Evolutionary conservation across 2,329 filamentous ascomycete genomes (phyloP).

Genomic region (Aspergillus fructus): DNA sequence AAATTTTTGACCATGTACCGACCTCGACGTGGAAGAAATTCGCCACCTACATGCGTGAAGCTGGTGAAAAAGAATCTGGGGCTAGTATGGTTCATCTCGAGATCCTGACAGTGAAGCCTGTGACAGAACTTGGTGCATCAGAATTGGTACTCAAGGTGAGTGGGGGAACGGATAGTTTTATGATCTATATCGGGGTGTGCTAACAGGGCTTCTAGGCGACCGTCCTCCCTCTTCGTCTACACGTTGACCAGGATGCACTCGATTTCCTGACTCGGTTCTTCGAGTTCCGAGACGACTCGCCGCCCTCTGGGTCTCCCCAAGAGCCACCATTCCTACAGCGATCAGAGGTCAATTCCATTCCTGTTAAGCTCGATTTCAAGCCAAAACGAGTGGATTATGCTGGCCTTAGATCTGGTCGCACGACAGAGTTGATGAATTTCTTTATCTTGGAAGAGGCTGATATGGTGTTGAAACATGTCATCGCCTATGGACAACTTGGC

Average conservation of each 20-base stretch:
- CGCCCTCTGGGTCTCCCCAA: slow-evolving; percentile 54
- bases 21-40: slow-evolving; percentile 99
- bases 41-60: slow-evolving; percentile 86
- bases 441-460: slow-evolving; percentile 85
- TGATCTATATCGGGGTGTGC: neutral
- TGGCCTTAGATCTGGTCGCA: slow-evolving; percentile 86
- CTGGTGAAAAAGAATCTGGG: slow-evolving; percentile 79
- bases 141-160: slow-evolving; percentile 77
- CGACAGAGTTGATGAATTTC: slow-evolving; percentile 99
- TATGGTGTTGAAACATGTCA: slow-evolving; percentile 81
- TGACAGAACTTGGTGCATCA: slow-evolving; percentile 78
- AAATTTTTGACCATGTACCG: slow-evolving; percentile 90
- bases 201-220: slow-evolving; percentile 50
- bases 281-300: slow-evolving; percentile 83
- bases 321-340: slow-evolving; percentile 87
- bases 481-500: slow-evolving; percentile 86
- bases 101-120: slow-evolving; percentile 81
- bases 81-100: slow-evolving; percentile 90
- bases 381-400: slow-evolving; percentile 97
- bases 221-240: slow-evolving; percentile 79
- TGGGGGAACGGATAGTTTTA: neutral
- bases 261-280: slow-evolving; percentile 98
- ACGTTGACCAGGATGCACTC: slow-evolving; percentile 95
- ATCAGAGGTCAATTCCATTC: slow-evolving; percentile 79
- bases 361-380: slow-evolving; percentile 91